Evolutionary conservation across 129 eudicot genomes (phyloP).

Genomic region (Flaveria sonorensis): DNA sequence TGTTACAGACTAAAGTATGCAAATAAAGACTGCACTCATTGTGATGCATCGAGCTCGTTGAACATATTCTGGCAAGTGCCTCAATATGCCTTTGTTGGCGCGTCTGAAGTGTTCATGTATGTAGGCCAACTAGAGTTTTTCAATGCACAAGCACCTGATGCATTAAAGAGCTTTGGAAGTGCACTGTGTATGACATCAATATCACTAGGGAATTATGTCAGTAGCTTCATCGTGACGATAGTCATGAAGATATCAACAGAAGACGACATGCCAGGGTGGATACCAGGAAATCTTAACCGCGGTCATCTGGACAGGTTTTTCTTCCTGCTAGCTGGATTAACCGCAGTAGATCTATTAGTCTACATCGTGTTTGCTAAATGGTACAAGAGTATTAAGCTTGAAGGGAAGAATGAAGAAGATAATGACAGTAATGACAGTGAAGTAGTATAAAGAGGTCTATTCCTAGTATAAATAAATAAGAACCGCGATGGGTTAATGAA

Average conservation of each 20-base stretch:
- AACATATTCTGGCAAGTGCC: slow-evolving; percentile 97
- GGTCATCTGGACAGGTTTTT: slow-evolving; percentile 86
- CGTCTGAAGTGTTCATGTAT: slow-evolving; percentile 89
- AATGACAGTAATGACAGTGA: slow-evolving; percentile 43
- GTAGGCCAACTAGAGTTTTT: slow-evolving; percentile 94
- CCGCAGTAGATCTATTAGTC: slow-evolving; percentile 59
- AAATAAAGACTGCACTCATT: slow-evolving; percentile 60
- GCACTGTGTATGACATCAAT: slow-evolving; percentile 98
- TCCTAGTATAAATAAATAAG: slow-evolving; percentile 40
- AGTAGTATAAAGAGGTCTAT: slow-evolving; percentile 39
- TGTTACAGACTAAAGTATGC: slow-evolving; percentile 71
- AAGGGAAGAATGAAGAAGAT: slow-evolving; percentile 45
- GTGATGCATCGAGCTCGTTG: slow-evolving; percentile 73
- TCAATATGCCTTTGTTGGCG: slow-evolving; percentile 80
- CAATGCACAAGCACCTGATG: slow-evolving; percentile 94
- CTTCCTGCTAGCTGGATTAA: slow-evolving; percentile 76
- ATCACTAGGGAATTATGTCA: slow-evolving; percentile 88
- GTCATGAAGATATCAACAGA: slow-evolving; percentile 82
- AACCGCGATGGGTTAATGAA: slow-evolving; percentile 26
- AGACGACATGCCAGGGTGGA: slow-evolving; percentile 91
- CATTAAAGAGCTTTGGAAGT: slow-evolving; percentile 91
- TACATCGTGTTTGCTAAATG: slow-evolving; percentile 75
- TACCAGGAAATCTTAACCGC: slow-evolving; percentile 76
- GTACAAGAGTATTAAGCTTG: slow-evolving; percentile 69
- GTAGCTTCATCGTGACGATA: slow-evolving; percentile 73